These are phyloP conservation scores for Striga hermonthica DNA, from an alignment of 305 asterid genomes.

Conservation along the genomic window DNA sequence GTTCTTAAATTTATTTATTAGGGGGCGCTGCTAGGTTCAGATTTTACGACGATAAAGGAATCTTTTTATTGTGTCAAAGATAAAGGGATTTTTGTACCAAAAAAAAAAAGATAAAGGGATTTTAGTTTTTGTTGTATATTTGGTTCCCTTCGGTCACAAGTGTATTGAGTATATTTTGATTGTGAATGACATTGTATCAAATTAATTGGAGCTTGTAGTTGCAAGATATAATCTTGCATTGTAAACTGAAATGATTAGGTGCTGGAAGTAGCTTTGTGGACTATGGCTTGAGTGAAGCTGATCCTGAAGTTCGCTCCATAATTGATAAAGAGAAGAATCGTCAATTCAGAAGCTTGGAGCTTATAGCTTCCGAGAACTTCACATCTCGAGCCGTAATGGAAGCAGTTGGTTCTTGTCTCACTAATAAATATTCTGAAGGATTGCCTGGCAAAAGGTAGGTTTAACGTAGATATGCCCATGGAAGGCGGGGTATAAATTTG, in stretches of 20 bases:
- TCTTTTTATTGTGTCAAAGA: too few species aligned
- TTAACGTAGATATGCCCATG: neutral
- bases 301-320: constrained; percentile 70
- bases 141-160: neutral
- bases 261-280: constrained; percentile 56
- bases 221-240: neutral
- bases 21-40: too few species aligned
- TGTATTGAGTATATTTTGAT: neutral
- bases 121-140: neutral
- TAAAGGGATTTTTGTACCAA: neutral
- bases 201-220: constrained; percentile 19
- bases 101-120: neutral
- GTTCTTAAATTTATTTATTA: too few species aligned
- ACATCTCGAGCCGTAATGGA: constrained; percentile 99
- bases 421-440: constrained; percentile 95
- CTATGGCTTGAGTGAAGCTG: constrained; percentile 58
- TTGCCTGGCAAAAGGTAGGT: constrained; percentile 88
- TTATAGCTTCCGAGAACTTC: constrained; percentile 95
- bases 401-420: constrained; percentile 98
- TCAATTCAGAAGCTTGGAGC: constrained; percentile 86
- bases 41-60: too few species aligned
- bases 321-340: constrained; percentile 84
- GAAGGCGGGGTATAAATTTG: neutral
- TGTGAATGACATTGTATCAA: constrained; percentile 12
- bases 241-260: constrained; percentile 42